A percentile compares a stretch with the other conserved stretches of the same genome.
phyloP scores from a whole-genome alignment of 2,329 filamentous ascomycete genomes.

The Cladorrhinum sp. region DNA sequence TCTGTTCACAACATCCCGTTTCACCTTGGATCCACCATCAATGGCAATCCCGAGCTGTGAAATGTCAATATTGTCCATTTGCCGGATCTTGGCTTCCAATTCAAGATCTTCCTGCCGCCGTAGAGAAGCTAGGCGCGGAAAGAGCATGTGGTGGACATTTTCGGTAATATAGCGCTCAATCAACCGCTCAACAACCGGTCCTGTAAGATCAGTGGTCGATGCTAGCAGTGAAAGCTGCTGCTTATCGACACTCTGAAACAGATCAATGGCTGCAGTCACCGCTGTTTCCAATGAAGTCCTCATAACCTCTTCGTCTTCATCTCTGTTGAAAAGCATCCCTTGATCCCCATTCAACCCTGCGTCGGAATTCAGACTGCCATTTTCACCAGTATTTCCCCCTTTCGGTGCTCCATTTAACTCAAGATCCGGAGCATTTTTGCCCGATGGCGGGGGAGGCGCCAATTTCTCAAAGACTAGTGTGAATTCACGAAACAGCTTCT shows the following conservation, averaged over 20 bases:
- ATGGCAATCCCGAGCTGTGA: slow-evolving; percentile 90
- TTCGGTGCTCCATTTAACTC: slow-evolving; percentile 56
- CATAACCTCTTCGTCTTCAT: slow-evolving; percentile 91
- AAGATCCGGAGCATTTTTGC: slow-evolving; percentile 57
- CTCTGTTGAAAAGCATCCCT: slow-evolving; percentile 58
- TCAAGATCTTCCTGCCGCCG: slow-evolving; percentile 81
- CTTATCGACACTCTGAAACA: slow-evolving; percentile 94
- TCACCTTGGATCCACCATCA: slow-evolving; percentile 72
- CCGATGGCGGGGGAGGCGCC: slow-evolving; percentile 69
- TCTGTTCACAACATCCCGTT: slow-evolving; percentile 74
- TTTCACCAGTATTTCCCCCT: slow-evolving; percentile 52
- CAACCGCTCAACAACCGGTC: slow-evolving; percentile 84
- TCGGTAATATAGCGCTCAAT: slow-evolving; percentile 95
- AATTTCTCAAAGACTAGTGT: slow-evolving; percentile 80
- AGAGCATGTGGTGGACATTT: slow-evolving; percentile 86
- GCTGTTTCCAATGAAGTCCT: slow-evolving; percentile 84
- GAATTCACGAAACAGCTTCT: slow-evolving; percentile 88
- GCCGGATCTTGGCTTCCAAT: slow-evolving; percentile 81
- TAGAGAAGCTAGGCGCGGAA: slow-evolving; percentile 74
- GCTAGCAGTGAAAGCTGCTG: slow-evolving; percentile 89
- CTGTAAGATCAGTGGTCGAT: slow-evolving; percentile 89
- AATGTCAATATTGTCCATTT: slow-evolving; percentile 92
- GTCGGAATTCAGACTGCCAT: slow-evolving; percentile 29
- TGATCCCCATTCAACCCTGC: slow-evolving; percentile 34
- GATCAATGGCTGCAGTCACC: slow-evolving; percentile 87